Evolutionary conservation across 306 rosid genomes (phyloP), one percentile per base, ranked within the genome.

Genomic region (Quercus aquifolioides): DNA sequence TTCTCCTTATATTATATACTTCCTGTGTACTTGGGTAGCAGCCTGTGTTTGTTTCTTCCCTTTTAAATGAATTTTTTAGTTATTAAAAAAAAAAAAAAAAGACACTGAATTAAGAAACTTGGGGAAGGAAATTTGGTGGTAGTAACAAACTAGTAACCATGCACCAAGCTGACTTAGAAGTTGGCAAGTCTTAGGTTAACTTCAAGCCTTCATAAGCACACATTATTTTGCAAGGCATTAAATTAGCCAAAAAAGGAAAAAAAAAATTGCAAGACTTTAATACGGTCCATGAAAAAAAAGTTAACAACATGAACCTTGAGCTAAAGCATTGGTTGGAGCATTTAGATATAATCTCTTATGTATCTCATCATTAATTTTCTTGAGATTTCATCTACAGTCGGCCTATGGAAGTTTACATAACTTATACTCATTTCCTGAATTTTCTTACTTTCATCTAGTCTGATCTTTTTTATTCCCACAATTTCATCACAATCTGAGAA

Each of bases 391-490:
- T 35, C 80, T 71, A 63, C 43, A 56, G 43, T 30, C 19, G 13
- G n/a, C 46, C 35, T 25, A 78, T 13, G 75, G 38, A 59, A 51
- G 28, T 63, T 33, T 70, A 64, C 20, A 62, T 51, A 49, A 30
- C 79, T 19, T 26, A 20, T 25, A 71, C 74, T 55, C 75, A 13
- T 21, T 26, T 35, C 46, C 14, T 26, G 49, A 43, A 41, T 43
- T 70, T 76, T 56, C 31, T 56, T 57, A 70, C 84, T 70, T 58
- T 78, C 78, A 67, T 13, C 64, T 73, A 35, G 57, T 55, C 59
- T 69, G 59, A 79, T 30, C 69, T 74, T 69, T 74, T 25, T n/a
- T 77, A 51, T 57, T 9, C 33, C 12, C 35, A 57, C 85, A 69
- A 77, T 74, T 19, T 33, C 63, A 55, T 59, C 17, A 55, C 68